Percentiles rank a stretch among this genome's conserved stretches.
Evolutionary conservation across 768 basidiomycete genomes (phyloP).

Genomic region (Rhodotorula toruloides): DNA sequence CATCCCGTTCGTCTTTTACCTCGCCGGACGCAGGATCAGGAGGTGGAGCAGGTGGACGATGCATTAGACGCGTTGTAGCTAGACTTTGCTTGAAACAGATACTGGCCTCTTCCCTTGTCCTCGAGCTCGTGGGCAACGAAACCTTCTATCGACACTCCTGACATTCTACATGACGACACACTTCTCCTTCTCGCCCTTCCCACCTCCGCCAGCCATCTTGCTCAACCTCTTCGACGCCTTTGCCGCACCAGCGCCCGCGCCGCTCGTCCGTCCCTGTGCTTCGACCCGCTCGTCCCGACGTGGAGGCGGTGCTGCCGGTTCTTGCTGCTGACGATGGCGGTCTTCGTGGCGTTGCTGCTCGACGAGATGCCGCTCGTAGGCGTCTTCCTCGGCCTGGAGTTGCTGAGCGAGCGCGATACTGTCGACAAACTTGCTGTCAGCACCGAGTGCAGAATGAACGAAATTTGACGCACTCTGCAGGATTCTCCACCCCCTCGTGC

Average conservation of each 20-base stretch:
- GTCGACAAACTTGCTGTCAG: background rate
- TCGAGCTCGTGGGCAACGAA: too few species aligned
- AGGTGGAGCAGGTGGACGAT: background rate
- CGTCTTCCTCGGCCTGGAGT: constrained; percentile 76
- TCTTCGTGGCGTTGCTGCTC: constrained; percentile 2
- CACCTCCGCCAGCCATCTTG: too few species aligned
- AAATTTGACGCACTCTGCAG: constrained; percentile 55
- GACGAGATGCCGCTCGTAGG: constrained; percentile 44
- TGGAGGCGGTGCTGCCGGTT: too few species aligned
- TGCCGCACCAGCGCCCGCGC: too few species aligned
- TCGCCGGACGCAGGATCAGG: background rate
- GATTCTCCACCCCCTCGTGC: constrained; percentile 47
- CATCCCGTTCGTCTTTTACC: background rate
- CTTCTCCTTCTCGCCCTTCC: background rate
- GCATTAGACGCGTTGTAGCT: background rate
- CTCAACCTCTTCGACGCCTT: too few species aligned
- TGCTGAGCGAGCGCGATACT: constrained; percentile 68
- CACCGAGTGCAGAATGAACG: background rate
- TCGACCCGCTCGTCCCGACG: too few species aligned
- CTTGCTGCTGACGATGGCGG: too few species aligned
- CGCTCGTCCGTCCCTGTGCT: too few species aligned
- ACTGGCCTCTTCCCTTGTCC: too few species aligned
- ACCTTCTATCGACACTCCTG: background rate
- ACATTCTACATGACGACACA: background rate
- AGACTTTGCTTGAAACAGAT: background rate